A percentile compares a stretch with the other conserved stretches of the same genome.
phyloP scores from a whole-genome alignment of 2,329 filamentous ascomycete genomes.

The Arthrobotrys musiformis region DNA sequence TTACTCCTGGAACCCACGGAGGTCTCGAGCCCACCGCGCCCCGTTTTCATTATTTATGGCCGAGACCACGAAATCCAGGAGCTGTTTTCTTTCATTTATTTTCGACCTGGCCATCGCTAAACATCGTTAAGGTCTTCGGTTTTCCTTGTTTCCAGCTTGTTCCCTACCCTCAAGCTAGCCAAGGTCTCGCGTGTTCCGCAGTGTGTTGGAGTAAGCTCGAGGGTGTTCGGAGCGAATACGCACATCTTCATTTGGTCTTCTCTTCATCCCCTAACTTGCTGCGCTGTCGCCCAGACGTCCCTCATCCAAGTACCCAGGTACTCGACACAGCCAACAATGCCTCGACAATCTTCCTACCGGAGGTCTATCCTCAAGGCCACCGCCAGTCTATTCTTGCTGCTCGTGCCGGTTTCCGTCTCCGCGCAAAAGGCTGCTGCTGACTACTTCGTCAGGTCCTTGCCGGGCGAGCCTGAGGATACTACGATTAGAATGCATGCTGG shows the following conservation, averaged over 20 bases:
- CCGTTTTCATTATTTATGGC: background rate
- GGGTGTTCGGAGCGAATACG: slow-evolving; percentile 19
- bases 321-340: slow-evolving; percentile 24
- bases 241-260: slow-evolving; percentile 8
- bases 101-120: background rate
- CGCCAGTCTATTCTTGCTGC: slow-evolving; percentile 21
- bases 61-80: background rate
- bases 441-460: slow-evolving; percentile 87
- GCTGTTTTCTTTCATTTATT: background rate
- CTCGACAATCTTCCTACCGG: slow-evolving; percentile 21
- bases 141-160: background rate
- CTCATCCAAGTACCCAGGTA: background rate
- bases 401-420: slow-evolving; percentile 60
- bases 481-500: slow-evolving; percentile 97
- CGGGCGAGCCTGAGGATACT: slow-evolving; percentile 81
- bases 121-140: too few species aligned
- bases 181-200: slow-evolving; percentile 18
- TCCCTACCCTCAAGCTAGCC: background rate
- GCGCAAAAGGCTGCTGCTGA: slow-evolving; percentile 76
- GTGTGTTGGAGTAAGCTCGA: slow-evolving; percentile 27
- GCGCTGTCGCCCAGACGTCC: slow-evolving; percentile 6
- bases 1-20: slow-evolving; percentile 18
- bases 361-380: slow-evolving; percentile 17
- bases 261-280: background rate
- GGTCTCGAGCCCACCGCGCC: slow-evolving; percentile 4